Base-by-base conservation (phyloP, 2,329 filamentous ascomycete genomes). In the Alternaria sp. region DNA sequence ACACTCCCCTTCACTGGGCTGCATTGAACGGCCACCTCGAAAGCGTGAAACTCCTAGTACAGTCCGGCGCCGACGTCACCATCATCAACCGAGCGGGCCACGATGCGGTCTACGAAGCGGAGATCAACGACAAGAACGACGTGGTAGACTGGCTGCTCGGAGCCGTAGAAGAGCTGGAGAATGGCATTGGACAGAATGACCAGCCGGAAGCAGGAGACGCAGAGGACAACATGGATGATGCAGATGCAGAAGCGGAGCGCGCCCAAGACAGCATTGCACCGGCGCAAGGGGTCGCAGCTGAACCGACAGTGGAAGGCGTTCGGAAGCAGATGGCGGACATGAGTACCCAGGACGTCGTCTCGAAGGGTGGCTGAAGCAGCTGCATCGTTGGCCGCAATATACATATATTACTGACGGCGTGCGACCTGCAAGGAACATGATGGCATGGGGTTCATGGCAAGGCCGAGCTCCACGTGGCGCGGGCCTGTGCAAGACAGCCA, bases 1-100 rank as follows among this genome's bases (percentile, higher is more conserved):
- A 97, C 82, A 97, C 95, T 1, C 88, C 93, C 0, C 84, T 99
- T 61, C 96, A 99, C 82, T 98, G 94, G 94, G 95, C 95, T 0
- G 92, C 93, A 0, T 83, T 97, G 59, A 96, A 96, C 58, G 94
- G 94, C 2, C 94, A 97, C 74, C 83, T 98, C 4, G 87, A 90
- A 6, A 88, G 89, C 4, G 93, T 97, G 7, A 92, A 94, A 82
- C 81, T 89, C 1, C 86, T 99, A 12, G 85, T 97, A 2, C 88
- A 89, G 47, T 84, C 88, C 3, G 93, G 93, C 3, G 93, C 93
- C 1, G 90, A 93, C 62, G 89, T 93, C 5, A 89, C 89, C 11
- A 83, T 93, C 30, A 90, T 90, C 74, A 98, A 98, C 77, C 88
- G 90, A 75, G 91, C 91, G 51, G 93, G 96, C 26, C 92, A 97